Evolutionary conservation across 306 rosid genomes (phyloP), one percentile per base, ranked within the genome.

Genomic region (Prunus salicina): DNA sequence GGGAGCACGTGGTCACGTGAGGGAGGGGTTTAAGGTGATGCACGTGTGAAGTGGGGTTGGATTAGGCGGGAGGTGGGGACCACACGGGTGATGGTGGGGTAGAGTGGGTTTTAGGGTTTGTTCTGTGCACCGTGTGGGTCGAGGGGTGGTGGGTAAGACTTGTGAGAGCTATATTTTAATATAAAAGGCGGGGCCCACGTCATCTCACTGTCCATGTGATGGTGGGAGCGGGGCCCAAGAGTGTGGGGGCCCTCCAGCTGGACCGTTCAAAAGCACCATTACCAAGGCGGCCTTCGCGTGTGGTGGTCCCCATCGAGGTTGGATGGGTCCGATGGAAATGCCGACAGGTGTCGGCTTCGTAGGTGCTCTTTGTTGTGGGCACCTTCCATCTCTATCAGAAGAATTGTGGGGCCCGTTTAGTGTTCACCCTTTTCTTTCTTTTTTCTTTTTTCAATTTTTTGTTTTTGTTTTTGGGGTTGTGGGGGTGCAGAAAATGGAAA

Each of bases 1-100:
- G 79, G 67, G 58, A 55, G 72, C 97, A 90, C 91, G 92, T 81
- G 89, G 67, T 74, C 93, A 85, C 91, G 89, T 86, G 96, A 72
- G 67, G 66, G 60, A 32, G 72, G 74, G 74, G 18, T 65, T 51
- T n/a, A 71, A 76, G 70, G 73, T 16, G 1, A 3, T 47, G 78
- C 78, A 81, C 78, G 86, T 53, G 83, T 76, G 79, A 69, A 76
- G 89, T 69, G 83, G 91, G 90, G 76, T 55, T 22, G 64, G 53
- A 58, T 72, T 73, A 15, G 70, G 78, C 25, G 62, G 55, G 28
- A 68, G 16, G 69, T 10, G 73, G 81, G 77, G 89, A 64, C 91
- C 90, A 78, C 74, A 28, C 49, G 38, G 20, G 72, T 9, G 19
- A n/a, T 45, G 69, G 49, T 38, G 6, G 67, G 47, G 68, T 50